Conservation (phyloP, 306 rosid genomes). For the Acmispon strigosus region DNA sequence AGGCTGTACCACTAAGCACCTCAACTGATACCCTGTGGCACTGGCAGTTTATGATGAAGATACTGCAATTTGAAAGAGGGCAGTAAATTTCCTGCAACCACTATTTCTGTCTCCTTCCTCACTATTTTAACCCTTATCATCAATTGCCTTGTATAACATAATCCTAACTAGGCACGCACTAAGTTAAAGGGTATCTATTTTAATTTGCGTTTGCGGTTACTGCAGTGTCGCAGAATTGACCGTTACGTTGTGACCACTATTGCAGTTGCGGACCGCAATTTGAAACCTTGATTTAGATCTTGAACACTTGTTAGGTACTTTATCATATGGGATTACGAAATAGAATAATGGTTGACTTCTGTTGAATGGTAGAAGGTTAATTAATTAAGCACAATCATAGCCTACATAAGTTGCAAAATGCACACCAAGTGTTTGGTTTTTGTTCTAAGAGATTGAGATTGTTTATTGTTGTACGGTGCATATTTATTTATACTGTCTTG, state of each 20-base stretch:
- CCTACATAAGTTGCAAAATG: neutral
- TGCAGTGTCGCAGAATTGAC: too few species aligned
- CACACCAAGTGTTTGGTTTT: neutral
- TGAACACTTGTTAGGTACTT: neutral
- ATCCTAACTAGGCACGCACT: slow-evolving; percentile 15
- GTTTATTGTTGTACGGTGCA: neutral
- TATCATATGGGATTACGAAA: neutral
- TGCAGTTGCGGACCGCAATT: too few species aligned
- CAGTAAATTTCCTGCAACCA: slow-evolving; percentile 21
- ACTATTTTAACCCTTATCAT: neutral
- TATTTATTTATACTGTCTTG: neutral
- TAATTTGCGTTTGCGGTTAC: too few species aligned
- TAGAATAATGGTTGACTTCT: neutral
- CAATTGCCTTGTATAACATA: slow-evolving; percentile 9
- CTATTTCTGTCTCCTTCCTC: slow-evolving; percentile 14
- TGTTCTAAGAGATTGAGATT: neutral
- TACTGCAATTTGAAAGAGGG: slow-evolving; percentile 16
- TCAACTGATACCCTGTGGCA: too few species aligned
- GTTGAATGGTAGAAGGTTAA: neutral
- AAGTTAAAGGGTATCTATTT: neutral
- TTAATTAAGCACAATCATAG: neutral
- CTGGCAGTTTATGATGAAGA: slow-evolving; percentile 18
- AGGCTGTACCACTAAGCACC: neutral
- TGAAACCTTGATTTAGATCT: neutral
- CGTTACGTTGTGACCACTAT: too few species aligned